phyloP scores from a whole-genome alignment of 495 filamentous ascomycete species.

The Penicillium flavigenum region DNA sequence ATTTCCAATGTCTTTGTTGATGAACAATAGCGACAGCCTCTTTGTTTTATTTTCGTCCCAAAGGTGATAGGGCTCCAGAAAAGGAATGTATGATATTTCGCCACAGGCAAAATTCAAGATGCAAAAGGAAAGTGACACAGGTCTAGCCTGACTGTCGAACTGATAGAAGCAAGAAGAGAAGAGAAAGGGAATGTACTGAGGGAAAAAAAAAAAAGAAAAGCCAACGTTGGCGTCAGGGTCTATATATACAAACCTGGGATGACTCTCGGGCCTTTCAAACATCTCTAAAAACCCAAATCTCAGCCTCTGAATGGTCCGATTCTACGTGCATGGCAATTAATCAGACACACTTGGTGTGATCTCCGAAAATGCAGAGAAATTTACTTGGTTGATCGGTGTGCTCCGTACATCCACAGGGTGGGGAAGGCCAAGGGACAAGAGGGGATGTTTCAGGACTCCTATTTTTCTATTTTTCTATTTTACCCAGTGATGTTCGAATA shows the following conservation, averaged over 20 bases:
- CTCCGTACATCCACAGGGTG: not conserved
- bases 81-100: slow-evolving; percentile 37
- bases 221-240: slow-evolving; percentile 18
- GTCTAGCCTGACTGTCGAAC: slow-evolving; percentile 43
- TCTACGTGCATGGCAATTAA: slow-evolving; percentile 23
- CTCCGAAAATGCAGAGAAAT: not conserved
- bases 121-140: slow-evolving; percentile 35
- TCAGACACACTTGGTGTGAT: slow-evolving; percentile 24
- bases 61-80: not conserved
- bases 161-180: slow-evolving; percentile 20
- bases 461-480: not conserved
- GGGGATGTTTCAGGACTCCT: slow-evolving; percentile 26
- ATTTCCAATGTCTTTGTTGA: slow-evolving; percentile 7
- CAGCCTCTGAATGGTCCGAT: slow-evolving; percentile 15
- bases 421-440: slow-evolving; percentile 20
- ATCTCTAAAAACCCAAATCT: not conserved
- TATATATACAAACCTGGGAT: slow-evolving; percentile 22
- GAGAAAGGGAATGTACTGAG: slow-evolving; percentile 26
- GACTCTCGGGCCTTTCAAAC: slow-evolving; percentile 7
- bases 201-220: slow-evolving; percentile 17
- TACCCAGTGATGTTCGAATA: not conserved
- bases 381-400: slow-evolving; percentile 5
- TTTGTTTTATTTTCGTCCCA: slow-evolving; percentile 2
- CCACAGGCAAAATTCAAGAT: slow-evolving; percentile 34
- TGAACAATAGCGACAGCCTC: not conserved